Percentiles rank a stretch among this genome's conserved stretches.
These are phyloP conservation scores for Plantago lanceolata DNA, from an alignment of 305 asterid genomes.

Conservation along the genomic window DNA sequence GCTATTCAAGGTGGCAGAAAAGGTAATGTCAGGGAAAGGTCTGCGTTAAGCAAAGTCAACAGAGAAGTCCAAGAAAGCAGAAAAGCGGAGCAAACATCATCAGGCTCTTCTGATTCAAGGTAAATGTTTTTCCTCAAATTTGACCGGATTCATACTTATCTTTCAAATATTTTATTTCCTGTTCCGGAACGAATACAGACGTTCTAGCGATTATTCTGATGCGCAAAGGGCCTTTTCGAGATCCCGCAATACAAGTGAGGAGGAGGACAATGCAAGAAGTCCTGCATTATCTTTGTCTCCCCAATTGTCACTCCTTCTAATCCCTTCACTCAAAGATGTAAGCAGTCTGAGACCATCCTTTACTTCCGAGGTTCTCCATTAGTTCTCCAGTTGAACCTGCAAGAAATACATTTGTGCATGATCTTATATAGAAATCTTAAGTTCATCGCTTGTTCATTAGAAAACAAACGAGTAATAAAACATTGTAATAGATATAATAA, in stretches of 20 bases:
- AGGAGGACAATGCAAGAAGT: slow-evolving; percentile 58
- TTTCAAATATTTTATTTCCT: slow-evolving; percentile 18
- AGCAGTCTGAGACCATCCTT: slow-evolving; percentile 14
- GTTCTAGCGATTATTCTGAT: slow-evolving; percentile 69
- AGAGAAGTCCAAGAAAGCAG: slow-evolving; percentile 58
- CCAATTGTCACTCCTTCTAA: slow-evolving; percentile 60
- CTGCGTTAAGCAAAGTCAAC: slow-evolving; percentile 48
- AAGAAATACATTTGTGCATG: slow-evolving; percentile 6
- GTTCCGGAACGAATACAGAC: slow-evolving; percentile 34
- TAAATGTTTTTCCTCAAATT: slow-evolving; percentile 25
- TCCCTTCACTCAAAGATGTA: slow-evolving; percentile 89
- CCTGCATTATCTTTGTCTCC: slow-evolving; percentile 56
- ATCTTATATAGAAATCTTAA: slow-evolving; percentile 7
- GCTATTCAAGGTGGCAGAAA: slow-evolving; percentile 80
- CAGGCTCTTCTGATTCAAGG: slow-evolving; percentile 66
- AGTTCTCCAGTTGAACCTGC: background rate
- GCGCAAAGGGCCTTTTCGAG: slow-evolving; percentile 66
- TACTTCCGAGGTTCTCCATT: slow-evolving; percentile 10
- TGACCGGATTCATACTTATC: slow-evolving; percentile 14
- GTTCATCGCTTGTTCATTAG: slow-evolving; percentile 7
- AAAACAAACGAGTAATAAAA: background rate
- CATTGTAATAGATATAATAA: background rate
- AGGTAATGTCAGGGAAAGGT: slow-evolving; percentile 66
- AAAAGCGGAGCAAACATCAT: slow-evolving; percentile 44
- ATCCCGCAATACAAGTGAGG: slow-evolving; percentile 56